Evolutionary conservation across 2,329 filamentous ascomycete species (phyloP).

Genomic region (Harringtonia aguacate): DNA sequence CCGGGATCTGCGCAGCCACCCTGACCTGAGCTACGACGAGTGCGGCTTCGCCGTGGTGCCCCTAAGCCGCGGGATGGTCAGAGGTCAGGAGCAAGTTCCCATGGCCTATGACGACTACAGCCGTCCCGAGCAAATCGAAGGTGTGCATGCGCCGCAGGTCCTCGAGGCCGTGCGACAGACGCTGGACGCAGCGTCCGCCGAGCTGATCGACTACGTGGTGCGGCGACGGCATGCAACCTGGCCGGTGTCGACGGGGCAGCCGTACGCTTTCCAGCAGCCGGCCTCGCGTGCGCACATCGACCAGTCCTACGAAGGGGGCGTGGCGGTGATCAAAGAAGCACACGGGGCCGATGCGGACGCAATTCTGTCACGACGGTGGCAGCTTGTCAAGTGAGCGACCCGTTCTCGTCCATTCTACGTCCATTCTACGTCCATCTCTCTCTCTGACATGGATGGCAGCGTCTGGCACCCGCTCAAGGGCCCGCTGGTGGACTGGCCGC

Average conservation of each 20-base stretch:
- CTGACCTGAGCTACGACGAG: constrained; percentile 6
- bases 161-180: constrained; percentile 5
- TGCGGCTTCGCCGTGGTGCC: constrained; percentile 7
- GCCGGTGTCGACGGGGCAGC: constrained; percentile 10
- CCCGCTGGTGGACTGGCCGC: constrained; percentile 14
- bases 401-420: not conserved
- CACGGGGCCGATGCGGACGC: constrained; percentile 4
- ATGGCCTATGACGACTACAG: constrained; percentile 6
- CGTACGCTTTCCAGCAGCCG: constrained; percentile 10
- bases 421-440: not conserved
- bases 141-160: constrained; percentile 7
- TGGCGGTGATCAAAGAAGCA: constrained; percentile 47
- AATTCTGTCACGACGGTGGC: constrained; percentile 2
- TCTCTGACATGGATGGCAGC: constrained; percentile 3
- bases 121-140: constrained; percentile 2
- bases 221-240: constrained; percentile 9
- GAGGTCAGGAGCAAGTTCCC: no score
- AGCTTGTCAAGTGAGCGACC: constrained; percentile 9
- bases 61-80: not conserved
- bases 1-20: constrained; percentile 4
- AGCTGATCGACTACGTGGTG: constrained; percentile 12
- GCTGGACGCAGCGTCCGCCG: constrained; percentile 8
- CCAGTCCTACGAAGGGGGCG: constrained; percentile 24
- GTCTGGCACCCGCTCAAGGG: constrained; percentile 14
- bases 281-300: constrained; percentile 11